These are phyloP conservation scores for Calycina marina DNA, from an alignment of 2,329 filamentous ascomycete species.

Conservation along the genomic window DNA sequence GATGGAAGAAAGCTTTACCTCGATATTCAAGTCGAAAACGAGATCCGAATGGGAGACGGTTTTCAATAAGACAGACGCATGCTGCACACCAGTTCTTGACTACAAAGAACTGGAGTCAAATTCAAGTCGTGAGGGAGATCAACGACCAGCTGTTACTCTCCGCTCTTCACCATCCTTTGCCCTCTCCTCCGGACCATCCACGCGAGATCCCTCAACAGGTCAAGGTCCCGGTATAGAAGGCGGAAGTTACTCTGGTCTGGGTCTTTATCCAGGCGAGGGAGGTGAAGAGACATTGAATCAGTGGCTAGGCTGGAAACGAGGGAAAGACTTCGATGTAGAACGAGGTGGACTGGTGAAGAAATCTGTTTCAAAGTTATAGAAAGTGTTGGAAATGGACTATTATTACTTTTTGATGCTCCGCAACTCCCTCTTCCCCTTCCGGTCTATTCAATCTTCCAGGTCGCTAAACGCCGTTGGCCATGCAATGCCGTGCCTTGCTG, in stretches of 20 bases:
- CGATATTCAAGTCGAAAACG: slow-evolving; percentile 53
- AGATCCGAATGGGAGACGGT: slow-evolving; percentile 68
- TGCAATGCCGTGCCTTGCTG: too few relatives aligned
- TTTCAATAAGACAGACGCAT: slow-evolving; percentile 86
- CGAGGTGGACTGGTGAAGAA: slow-evolving; percentile 45
- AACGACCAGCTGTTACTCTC: slow-evolving; percentile 56
- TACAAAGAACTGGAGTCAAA: slow-evolving; percentile 52
- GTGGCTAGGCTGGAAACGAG: slow-evolving; percentile 69
- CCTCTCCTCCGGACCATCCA: slow-evolving; percentile 32
- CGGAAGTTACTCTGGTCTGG: slow-evolving; percentile 46
- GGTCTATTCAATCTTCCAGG: too few relatives aligned
- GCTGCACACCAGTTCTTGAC: slow-evolving; percentile 74
- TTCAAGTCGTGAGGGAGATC: slow-evolving; percentile 43
- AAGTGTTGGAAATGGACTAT: too few relatives aligned
- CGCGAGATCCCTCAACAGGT: slow-evolving; percentile 26
- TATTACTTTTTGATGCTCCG: too few relatives aligned
- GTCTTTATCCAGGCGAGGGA: slow-evolving; percentile 52
- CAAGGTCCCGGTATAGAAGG: slow-evolving; percentile 53
- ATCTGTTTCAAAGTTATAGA: slow-evolving; percentile 29
- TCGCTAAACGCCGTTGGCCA: too few relatives aligned
- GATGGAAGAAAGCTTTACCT: slow-evolving; percentile 45
- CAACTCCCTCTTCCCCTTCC: too few relatives aligned
- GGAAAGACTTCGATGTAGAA: slow-evolving; percentile 53
- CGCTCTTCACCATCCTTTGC: slow-evolving; percentile 53
- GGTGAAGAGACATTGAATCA: slow-evolving; percentile 52